phyloP scores from a whole-genome alignment of 352 stramenopile genomes.

The Phytophthora citricola region DNA sequence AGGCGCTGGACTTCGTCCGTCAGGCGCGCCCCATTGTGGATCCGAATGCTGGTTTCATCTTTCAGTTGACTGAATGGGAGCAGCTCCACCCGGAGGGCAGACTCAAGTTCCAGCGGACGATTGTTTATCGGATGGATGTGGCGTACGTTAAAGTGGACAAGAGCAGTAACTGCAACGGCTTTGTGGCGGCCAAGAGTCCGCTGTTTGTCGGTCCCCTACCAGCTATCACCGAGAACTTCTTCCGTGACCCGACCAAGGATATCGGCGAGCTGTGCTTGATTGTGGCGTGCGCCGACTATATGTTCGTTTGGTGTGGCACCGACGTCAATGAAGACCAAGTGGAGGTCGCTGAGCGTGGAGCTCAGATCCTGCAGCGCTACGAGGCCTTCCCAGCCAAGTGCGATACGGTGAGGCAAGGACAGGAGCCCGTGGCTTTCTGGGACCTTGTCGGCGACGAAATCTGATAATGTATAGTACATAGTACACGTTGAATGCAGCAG shows the following conservation, averaged over 20 bases:
- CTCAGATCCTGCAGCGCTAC: constrained; percentile 73
- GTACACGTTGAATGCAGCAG: constrained; percentile 11
- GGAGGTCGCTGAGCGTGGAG: constrained; percentile 66
- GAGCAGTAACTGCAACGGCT: constrained; percentile 30
- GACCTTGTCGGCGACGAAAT: constrained; percentile 54
- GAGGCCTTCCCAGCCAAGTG: constrained; percentile 79
- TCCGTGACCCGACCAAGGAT: constrained; percentile 65
- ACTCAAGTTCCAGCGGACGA: constrained; percentile 55
- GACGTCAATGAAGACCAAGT: constrained; percentile 58
- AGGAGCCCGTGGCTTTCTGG: constrained; percentile 80
- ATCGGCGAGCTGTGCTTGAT: constrained; percentile 71
- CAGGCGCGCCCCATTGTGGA: constrained; percentile 80
- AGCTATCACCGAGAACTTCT: constrained; percentile 55
- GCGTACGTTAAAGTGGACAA: constrained; percentile 44
- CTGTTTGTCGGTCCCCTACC: constrained; percentile 67
- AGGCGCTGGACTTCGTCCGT: constrained; percentile 83
- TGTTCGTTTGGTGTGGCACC: constrained; percentile 84
- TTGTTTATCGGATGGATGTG: constrained; percentile 82
- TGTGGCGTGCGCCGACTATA: constrained; percentile 73
- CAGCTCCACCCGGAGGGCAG: constrained; percentile 60
- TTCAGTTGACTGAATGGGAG: constrained; percentile 91
- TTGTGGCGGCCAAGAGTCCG: constrained; percentile 47
- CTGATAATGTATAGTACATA: constrained; percentile 37
- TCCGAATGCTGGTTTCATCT: constrained; percentile 89
- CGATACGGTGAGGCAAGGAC: constrained; percentile 72